A percentile compares a stretch with the other conserved stretches of the same genome.
Evolutionary conservation across 2,329 filamentous ascomycete species (phyloP).

Genomic region (Venturia carpophila): DNA sequence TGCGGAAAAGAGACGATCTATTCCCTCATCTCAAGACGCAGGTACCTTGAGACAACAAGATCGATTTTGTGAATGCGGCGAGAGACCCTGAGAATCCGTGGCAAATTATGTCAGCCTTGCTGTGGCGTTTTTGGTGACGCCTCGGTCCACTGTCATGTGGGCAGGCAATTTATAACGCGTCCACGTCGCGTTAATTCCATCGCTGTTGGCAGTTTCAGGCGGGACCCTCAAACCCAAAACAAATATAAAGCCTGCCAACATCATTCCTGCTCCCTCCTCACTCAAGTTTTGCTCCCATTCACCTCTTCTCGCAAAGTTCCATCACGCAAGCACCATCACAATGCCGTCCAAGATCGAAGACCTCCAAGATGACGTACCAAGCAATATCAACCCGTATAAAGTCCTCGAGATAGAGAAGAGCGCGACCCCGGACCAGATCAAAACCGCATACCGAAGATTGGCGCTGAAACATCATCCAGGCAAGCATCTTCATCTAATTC

Average conservation of each 20-base stretch:
- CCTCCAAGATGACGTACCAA: conserved; percentile 51
- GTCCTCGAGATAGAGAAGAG: conserved; percentile 63
- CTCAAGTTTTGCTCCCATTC: not conserved
- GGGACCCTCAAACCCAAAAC: not conserved
- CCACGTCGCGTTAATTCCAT: not conserved
- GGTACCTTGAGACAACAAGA: too few species aligned
- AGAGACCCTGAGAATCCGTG: too few species aligned
- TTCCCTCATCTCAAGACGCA: too few species aligned
- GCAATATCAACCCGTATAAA: conserved; percentile 68
- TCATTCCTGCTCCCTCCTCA: not conserved
- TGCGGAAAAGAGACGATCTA: too few species aligned
- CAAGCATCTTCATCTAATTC: conserved; percentile 33
- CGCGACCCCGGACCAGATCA: conserved; percentile 73
- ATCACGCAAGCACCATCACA: conserved; percentile 4
- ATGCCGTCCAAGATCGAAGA: conserved; percentile 38
- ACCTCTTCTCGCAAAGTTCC: not conserved
- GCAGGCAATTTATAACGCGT: conserved; percentile 1
- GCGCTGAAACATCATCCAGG: conserved; percentile 72
- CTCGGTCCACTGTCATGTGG: not conserved
- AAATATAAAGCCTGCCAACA: not conserved
- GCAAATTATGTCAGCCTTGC: not conserved
- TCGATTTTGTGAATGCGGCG: too few species aligned
- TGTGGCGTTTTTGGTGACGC: not conserved
- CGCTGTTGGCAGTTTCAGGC: not conserved
- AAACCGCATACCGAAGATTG: conserved; percentile 82